Base-by-base conservation (phyloP, 106 monocot genomes). In the Hemerocallis citrina region DNA sequence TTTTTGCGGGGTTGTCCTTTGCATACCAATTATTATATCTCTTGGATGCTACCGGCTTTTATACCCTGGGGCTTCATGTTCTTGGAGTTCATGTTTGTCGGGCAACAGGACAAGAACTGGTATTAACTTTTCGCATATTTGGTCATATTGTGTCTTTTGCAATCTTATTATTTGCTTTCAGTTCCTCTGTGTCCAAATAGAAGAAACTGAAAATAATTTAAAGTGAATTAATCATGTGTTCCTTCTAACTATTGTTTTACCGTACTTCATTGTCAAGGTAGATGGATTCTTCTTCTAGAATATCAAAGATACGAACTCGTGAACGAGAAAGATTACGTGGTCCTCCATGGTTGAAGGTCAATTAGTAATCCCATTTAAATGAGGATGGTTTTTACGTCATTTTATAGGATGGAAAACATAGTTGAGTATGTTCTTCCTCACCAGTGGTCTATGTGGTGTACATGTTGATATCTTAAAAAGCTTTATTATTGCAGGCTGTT, bases 251-350 rank as follows among this genome's bases (percentile, higher is more conserved):
- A 32, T 33, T 48, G 27, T 21, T 33, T 11, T 71, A 20, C 29
- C 61, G 34, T 21, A 20, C n/a, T 33, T 36, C 39, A 35, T 31
- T 82, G 59, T 71, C 50, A 78, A 81, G 63, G 48, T 76, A 95
- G 95, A 90, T 95, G 86, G 95, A 95, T 66, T 84, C 95, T 52
- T 86, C 95, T 55, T 90, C 95, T 32, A 86, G 86, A 66, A 78
- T 90, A 55, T 90, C 83, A 76, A 90, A 68, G 51, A 95, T 95
- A 20, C 86, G 95, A 81, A 90, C 71, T 66, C 82, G 67, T 34
- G 95, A 95, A 52, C 73, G 58, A 61, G 86, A 89, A 66, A 86
- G 81, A 31, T 75, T 95, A 51, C 86, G 84, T 43, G 95, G 95
- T 64, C 95, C 95, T 68, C 77, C 78, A n/a, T 95, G 95, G 95